phyloP scores from a whole-genome alignment of 2,329 filamentous ascomycete species.

The Amauroascus niger region DNA sequence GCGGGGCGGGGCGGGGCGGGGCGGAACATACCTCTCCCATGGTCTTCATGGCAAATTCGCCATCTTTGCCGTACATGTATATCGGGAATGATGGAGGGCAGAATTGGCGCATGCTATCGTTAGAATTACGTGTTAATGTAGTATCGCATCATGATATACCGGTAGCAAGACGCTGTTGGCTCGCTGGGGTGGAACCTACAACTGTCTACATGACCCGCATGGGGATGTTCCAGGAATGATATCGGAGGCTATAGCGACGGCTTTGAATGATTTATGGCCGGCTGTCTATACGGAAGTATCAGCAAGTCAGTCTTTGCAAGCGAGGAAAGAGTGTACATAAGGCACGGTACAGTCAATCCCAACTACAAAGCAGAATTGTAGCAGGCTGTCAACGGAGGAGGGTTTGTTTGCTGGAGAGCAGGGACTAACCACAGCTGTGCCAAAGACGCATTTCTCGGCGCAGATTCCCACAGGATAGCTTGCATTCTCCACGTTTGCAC shows the following conservation, averaged over 20 bases:
- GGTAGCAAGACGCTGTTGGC: not conserved
- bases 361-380: no score
- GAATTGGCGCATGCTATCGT: slow-evolving; percentile 59
- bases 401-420: no score
- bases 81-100: slow-evolving; percentile 60
- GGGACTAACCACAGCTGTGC: slow-evolving; percentile 54
- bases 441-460: slow-evolving; percentile 83
- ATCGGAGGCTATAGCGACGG: slow-evolving; percentile 78
- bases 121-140: slow-evolving; percentile 5
- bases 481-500: slow-evolving; percentile 90
- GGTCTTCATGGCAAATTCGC: slow-evolving; percentile 43
- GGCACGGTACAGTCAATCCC: no score
- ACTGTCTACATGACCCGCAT: slow-evolving; percentile 94
- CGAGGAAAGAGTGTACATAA: no score
- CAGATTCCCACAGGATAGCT: slow-evolving; percentile 91
- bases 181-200: slow-evolving; percentile 42
- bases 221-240: slow-evolving; percentile 58
- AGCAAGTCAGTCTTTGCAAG: not conserved
- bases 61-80: slow-evolving; percentile 84
- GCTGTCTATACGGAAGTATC: slow-evolving; percentile 28
- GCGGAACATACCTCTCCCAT: slow-evolving; percentile 32
- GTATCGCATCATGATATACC: no score
- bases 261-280: slow-evolving; percentile 54
- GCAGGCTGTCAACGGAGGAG: no score
- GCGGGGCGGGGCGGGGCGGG: not conserved